Evolutionary conservation across 495 filamentous ascomycete species (phyloP), one percentile per base, ranked within the genome.

Genomic region (Penicillium pancosmium): DNA sequence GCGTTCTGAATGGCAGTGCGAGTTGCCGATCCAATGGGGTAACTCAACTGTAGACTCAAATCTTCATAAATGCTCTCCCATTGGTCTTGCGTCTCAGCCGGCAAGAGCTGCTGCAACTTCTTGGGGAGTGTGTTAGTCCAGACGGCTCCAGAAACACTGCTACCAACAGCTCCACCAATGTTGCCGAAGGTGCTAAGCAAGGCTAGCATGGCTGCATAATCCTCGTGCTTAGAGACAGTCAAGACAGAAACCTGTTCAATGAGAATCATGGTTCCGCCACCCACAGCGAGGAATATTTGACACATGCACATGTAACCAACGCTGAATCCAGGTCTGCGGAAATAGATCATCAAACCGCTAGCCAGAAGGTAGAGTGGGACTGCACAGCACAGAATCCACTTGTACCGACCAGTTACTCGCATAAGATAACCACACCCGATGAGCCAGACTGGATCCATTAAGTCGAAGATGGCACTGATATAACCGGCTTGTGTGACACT

Each of bases 261-360:
- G 63, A 91, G 85, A 52, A 91, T 68, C 11, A 86, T 67, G 2
- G 79, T 84, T 18, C 84, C 84, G 12, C 85, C 87, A 11, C 79
- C 77, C 38, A 92, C 78, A 35, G 86, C 84, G 57, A 91, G 87
- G 72, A 90, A 84, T 63, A 92, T 88, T 68, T 91, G 86, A 64
- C 82, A 86, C 84, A 91, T 88, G 70, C 89, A 75, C 52, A 92
- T 76, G 68, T 86, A 89, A 25, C 86, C 88, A 34, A 90, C 72
- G 51, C 77, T 64, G 31, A 71, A 71, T 54, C 78, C 73, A 44
- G 83, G 77, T 27, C 83, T 78, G 34, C 88, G 85, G 79, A 90
- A 91, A 56, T 74, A 80, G 63, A 79, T 89, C 82, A 90, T 84
- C 48, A 89, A 81, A 10, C 86, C 82, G 11, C 59, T 63, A 7